Evolutionary conservation across 768 basidiomycete genomes (phyloP).

Genomic region (Amanita rimosa): DNA sequence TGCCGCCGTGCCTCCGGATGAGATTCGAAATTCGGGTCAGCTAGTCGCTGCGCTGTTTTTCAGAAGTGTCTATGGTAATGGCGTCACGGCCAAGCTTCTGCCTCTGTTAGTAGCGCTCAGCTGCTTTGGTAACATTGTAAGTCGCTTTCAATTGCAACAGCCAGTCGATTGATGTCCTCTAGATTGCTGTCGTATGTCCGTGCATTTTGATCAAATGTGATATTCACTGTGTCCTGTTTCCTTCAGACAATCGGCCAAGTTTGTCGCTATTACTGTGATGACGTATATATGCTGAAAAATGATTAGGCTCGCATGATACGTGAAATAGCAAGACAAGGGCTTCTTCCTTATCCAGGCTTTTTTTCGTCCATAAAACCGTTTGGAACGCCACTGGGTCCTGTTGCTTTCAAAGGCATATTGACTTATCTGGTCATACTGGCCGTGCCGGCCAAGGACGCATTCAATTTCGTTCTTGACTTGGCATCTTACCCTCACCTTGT

Average conservation of each 20-base stretch:
- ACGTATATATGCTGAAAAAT: background rate
- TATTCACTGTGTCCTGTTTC: background rate
- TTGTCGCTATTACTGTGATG: background rate
- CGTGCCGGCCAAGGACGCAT: conserved; percentile 23
- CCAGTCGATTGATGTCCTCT: background rate
- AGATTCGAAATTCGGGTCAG: conserved; percentile 21
- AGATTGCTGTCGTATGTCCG: conserved; percentile 20
- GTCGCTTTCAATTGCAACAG: conserved; percentile 2
- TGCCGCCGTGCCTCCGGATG: conserved; percentile 22
- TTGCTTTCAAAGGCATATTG: conserved; percentile 25
- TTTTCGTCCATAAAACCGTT: conserved; percentile 38
- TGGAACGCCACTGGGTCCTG: conserved; percentile 34
- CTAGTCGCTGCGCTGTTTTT: conserved; percentile 25
- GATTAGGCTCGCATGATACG: conserved; percentile 32
- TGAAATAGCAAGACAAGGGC: conserved; percentile 41
- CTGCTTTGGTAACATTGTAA: conserved; percentile 26
- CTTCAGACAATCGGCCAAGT: conserved; percentile 19
- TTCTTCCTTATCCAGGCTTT: conserved; percentile 36
- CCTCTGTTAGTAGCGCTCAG: conserved; percentile 21
- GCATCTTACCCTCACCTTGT: conserved; percentile 28
- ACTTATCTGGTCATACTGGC: conserved; percentile 30
- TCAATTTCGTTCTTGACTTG: conserved; percentile 27
- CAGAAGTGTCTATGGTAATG: conserved; percentile 18
- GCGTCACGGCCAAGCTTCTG: conserved; percentile 16
- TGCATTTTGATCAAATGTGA: background rate